A percentile compares a stretch with the other conserved stretches of the same genome.
Conservation (phyloP, 306 rosid genomes). For the Fagus sylvatica region DNA sequence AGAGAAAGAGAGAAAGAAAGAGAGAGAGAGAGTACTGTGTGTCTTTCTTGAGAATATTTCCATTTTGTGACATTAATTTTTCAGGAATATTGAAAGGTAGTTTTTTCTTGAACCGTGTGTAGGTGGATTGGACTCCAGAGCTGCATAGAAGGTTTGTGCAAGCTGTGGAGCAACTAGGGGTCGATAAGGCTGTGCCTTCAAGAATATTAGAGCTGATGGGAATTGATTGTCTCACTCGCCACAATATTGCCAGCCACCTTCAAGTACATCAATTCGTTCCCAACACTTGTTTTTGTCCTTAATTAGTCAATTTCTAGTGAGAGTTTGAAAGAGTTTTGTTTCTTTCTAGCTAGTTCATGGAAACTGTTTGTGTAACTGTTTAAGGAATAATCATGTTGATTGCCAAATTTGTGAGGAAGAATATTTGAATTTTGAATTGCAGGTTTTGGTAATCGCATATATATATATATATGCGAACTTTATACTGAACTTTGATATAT, state of each 20-base stretch:
- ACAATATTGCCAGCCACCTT: conserved; percentile 96
- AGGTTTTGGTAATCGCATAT: neutral
- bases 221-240: conserved; percentile 92
- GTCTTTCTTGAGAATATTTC: no score
- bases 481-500: no score
- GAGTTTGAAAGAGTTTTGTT: neutral
- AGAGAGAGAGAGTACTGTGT: neutral
- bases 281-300: neutral
- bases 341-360: neutral
- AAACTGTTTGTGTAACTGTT: neutral
- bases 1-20: neutral
- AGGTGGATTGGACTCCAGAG: conserved; percentile 99
- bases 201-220: conserved; percentile 96
- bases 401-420: neutral
- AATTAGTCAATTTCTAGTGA: neutral
- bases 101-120: conserved; percentile 30
- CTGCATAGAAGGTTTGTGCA: conserved; percentile 85
- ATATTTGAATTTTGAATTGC: neutral
- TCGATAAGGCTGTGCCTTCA: conserved; percentile 96
- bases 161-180: conserved; percentile 95
- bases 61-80: conserved; percentile 2
- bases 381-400: neutral
- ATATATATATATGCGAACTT: neutral
- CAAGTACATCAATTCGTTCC: conserved; percentile 48
- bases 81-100: neutral